Evolutionary conservation across 2,329 filamentous ascomycete species (phyloP), one percentile per base, ranked within the genome.

Genomic region (Calycina herbarum): DNA sequence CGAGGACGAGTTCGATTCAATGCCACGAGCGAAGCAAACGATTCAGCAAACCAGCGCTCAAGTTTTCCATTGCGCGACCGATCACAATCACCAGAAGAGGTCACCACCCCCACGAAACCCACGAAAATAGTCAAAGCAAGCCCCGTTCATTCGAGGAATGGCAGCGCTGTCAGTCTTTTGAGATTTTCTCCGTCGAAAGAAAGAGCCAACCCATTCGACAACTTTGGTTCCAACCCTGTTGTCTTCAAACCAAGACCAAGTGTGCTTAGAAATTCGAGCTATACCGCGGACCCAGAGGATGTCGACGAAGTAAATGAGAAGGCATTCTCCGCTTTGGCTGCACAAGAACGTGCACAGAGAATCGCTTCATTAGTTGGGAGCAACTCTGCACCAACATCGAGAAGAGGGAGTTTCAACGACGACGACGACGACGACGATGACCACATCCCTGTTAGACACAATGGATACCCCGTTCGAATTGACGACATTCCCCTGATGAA

Each of bases 401-500:
- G 74, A 61, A 70, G 73, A 33, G 70, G 63, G 17, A 76, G 74
- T 61, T 31, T 76, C 13, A 72, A 74, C 17, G 69, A 72, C 2
- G 71, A 73, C 5, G 67, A 20, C 20, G n/a, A 63, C 4, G 71
- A 73, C 17, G 71, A 74, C 1, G 58, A 64, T 4, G 13, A 57
- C 62, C 48, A 10, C n/a, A 61, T 42, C 38, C 59, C 64, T 17
- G 61, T n/a, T 1, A 64, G 63, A 20, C 60, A 57, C 13, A 48
- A 57, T 17, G 59, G 64, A 7, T 69, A 70, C 35, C 73, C 73
- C 1, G 70, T 75, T 31, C 71, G 71, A 29, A 66, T 76, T 35
- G 74, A 75, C 45, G 73, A 76, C 63, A 76, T 76, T 57, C 74
- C 75, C n/a, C 64, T 76, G 51, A 63, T 67, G 48, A 67, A 74